A percentile compares a stretch with the other conserved stretches of the same genome.
Conservation (phyloP, 2,329 filamentous ascomycete species). For the Rutstroemia sp. region DNA sequence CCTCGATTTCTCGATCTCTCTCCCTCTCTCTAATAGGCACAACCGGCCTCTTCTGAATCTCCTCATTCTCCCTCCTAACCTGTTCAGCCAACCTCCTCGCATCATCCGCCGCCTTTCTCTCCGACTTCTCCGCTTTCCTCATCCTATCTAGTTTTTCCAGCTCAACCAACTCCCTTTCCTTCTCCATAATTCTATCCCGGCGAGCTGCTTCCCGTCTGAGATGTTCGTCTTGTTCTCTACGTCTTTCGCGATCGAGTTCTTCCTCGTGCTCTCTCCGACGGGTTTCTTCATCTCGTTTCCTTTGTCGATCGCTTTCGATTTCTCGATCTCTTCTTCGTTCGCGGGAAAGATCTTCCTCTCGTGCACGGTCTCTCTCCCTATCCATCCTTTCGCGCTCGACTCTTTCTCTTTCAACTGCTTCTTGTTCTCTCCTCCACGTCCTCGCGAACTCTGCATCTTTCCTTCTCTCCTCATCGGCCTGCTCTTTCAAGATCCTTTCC, state of each 20-base stretch:
- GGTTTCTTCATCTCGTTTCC: background rate
- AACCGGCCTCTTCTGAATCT: conserved; percentile 23
- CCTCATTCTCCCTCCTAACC: conserved; percentile 22
- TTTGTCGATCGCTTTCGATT: background rate
- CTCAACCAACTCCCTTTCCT: background rate
- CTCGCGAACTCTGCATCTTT: background rate
- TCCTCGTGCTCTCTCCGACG: background rate
- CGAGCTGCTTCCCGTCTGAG: background rate
- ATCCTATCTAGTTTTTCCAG: background rate
- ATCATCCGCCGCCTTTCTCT: conserved; percentile 9
- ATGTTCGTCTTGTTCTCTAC: background rate
- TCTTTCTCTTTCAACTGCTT: background rate
- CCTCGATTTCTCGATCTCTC: background rate
- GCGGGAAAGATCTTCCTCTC: background rate
- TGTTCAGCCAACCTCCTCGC: conserved; percentile 11
- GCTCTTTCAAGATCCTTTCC: background rate
- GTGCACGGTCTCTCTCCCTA: background rate
- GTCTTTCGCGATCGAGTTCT: background rate
- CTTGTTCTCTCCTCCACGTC: background rate
- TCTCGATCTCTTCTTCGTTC: background rate
- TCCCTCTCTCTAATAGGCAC: conserved; percentile 17
- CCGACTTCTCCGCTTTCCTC: conserved; percentile 5
- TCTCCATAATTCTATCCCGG: background rate
- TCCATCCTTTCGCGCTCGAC: background rate
- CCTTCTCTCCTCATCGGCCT: background rate